Base-by-base conservation (phyloP, 257 asterid species). In the Thymus mandschuricus region DNA sequence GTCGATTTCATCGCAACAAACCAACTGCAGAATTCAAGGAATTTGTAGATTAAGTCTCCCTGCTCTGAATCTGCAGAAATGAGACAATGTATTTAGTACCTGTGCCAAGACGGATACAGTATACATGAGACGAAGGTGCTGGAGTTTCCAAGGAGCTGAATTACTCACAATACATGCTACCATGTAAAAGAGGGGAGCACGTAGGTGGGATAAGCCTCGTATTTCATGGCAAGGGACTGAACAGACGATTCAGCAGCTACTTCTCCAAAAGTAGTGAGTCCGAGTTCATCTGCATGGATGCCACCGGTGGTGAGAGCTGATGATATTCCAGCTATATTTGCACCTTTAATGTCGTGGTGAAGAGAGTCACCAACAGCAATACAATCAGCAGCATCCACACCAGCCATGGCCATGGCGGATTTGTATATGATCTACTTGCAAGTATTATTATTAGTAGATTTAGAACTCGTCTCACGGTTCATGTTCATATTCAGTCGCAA, bases 261-360 rank as follows among this genome's bases (percentile, higher is more conserved):
- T 74, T 91, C 93, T 76, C 95, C 96, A 33, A 89, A 91, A 60
- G 79, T 75, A 46, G 38, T n/a, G 2, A 89, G 86, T 51, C 96
- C 96, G 46, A 94, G 96, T 76, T 94, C 96, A 50, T 87, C 63
- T 34, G 95, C 92, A 77, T 94, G 99, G 69, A 94, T 79, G 52
- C 99, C 99, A 43, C 95, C 77, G 3, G 95, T 88, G 55, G 85
- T 74, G 70, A 94, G 82, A 69, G 73, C 91, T 9, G 98, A 91
- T 38, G 84, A 76, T 48, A 91, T 86, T 33, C 92, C 93, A 43
- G 91, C 94, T 48, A 50, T 76, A 75, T 89, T 88, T 75, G 97
- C 98, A 51, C 99, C 99, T 82, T 85, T 91, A 71, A 94, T 86
- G 71, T 94, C 99, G 73, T 94, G 99, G 88, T 94, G 99, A 57